Percentiles rank a stretch among this genome's conserved stretches.
Evolutionary conservation across 1,139 yeast species (phyloP).

Genomic region (Ogataea hybrid): DNA sequence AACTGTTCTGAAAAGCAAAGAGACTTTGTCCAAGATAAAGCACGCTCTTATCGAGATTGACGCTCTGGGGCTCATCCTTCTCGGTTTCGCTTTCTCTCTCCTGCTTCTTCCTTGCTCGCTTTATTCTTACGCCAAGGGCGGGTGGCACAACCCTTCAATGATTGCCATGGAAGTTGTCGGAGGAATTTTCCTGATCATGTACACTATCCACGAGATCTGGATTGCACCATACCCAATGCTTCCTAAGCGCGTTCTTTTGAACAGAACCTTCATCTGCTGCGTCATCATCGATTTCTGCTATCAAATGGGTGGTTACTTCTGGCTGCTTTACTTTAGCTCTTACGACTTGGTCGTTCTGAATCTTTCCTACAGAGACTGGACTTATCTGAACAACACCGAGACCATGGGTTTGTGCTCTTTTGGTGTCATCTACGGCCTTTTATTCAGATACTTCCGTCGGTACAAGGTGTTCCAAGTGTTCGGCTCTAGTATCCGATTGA

Average conservation of each 20-base stretch:
- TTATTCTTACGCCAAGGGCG: constrained; percentile 31
- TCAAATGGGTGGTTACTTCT: constrained; percentile 6
- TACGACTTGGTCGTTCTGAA: constrained; percentile 31
- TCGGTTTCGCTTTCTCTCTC: constrained; percentile 38
- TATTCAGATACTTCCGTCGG: constrained; percentile 34
- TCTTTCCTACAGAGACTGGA: constrained; percentile 34
- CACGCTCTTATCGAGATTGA: constrained; percentile 33
- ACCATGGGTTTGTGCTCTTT: constrained; percentile 37
- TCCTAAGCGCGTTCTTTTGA: constrained; percentile 35
- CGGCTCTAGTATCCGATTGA: constrained; percentile 33
- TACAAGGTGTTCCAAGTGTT: constrained; percentile 34
- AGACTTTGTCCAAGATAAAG: not conserved
- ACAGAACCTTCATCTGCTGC: constrained; percentile 36
- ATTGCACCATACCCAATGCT: constrained; percentile 36
- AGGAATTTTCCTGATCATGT: constrained; percentile 32
- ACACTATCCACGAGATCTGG: constrained; percentile 31
- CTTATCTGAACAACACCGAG: constrained; percentile 36
- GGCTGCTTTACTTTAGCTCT: constrained; percentile 31
- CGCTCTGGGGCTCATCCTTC: constrained; percentile 36
- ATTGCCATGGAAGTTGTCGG: constrained; percentile 40
- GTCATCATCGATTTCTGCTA: constrained; percentile 28
- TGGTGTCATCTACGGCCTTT: constrained; percentile 35
- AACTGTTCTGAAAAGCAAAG: not conserved
- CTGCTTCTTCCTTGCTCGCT: constrained; percentile 38
- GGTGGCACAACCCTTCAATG: constrained; percentile 38